phyloP scores from a whole-genome alignment of 2,329 filamentous ascomycete species.

The Capronia epimyces region DNA sequence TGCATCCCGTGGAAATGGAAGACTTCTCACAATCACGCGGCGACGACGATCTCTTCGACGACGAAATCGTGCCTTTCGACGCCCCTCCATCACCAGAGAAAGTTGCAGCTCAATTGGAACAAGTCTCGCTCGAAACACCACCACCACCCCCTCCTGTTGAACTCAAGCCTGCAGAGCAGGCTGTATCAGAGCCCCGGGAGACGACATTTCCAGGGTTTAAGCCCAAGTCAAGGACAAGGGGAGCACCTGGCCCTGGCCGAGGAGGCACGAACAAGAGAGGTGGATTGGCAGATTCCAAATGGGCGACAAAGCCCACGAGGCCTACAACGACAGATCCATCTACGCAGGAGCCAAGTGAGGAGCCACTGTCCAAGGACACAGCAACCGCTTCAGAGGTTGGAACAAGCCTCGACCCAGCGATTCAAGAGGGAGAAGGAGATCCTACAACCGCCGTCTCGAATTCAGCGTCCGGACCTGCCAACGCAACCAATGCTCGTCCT shows the following conservation, averaged over 20 bases:
- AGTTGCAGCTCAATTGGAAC: conserved; percentile 20
- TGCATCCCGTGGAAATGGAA: conserved; percentile 34
- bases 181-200: conserved; percentile 1
- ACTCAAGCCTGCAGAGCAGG: not conserved
- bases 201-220: conserved; percentile 4
- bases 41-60: conserved; percentile 48
- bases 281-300: conserved; percentile 28
- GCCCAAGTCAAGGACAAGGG: conserved; percentile 15
- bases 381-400: conserved; percentile 2
- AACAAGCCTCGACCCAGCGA: conserved; percentile 6
- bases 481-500: conserved; percentile 22
- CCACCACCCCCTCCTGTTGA: conserved; percentile 2
- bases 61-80: conserved; percentile 45
- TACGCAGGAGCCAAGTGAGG: not conserved
- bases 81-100: conserved; percentile 30
- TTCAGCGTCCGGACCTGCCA: conserved; percentile 11
- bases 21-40: conserved; percentile 48
- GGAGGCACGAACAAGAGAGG: conserved; percentile 16
- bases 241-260: conserved; percentile 9
- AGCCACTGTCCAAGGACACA: conserved; percentile 1
- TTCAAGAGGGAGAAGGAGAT: conserved; percentile 22
- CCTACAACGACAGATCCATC: not conserved
- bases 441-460: conserved; percentile 7
- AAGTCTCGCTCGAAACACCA: conserved; percentile 17
- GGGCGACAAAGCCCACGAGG: conserved; percentile 15